phyloP scores from a whole-genome alignment of 2,329 filamentous ascomycete genomes.

The Phoma herbarum region DNA sequence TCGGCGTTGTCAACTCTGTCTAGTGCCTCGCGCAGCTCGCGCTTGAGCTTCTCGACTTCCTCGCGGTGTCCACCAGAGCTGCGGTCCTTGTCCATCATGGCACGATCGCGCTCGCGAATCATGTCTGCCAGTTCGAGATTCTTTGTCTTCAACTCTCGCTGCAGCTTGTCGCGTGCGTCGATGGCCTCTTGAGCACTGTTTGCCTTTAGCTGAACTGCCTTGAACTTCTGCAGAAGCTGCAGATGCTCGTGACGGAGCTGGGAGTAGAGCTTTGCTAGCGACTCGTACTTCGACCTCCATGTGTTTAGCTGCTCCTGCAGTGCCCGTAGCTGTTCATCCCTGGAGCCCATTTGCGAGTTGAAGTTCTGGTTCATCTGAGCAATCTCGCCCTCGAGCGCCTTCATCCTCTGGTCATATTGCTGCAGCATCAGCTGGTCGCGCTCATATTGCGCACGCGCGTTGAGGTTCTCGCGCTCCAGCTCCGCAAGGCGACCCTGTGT shows the following conservation, averaged over 20 bases:
- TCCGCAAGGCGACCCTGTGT: conserved; percentile 96
- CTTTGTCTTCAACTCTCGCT: conserved; percentile 98
- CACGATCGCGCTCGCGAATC: conserved; percentile 95
- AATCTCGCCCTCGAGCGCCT: conserved; percentile 88
- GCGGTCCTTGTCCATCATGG: conserved; percentile 91
- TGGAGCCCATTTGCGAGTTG: conserved; percentile 84
- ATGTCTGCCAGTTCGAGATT: conserved; percentile 98
- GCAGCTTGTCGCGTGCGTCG: conserved; percentile 90
- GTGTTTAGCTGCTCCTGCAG: conserved; percentile 97
- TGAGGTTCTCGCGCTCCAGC: conserved; percentile 92
- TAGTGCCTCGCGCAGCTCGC: conserved; percentile 89
- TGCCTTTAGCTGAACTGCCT: conserved; percentile 93
- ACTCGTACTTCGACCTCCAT: conserved; percentile 97
- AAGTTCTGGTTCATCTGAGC: conserved; percentile 82
- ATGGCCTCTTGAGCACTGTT: conserved; percentile 97
- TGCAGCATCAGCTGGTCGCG: conserved; percentile 97
- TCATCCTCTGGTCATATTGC: conserved; percentile 93
- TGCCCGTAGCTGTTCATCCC: conserved; percentile 91
- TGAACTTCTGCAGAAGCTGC: conserved; percentile 94
- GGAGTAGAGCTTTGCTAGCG: conserved; percentile 94
- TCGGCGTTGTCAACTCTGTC: conserved; percentile 93
- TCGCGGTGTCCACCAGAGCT: conserved; percentile 87
- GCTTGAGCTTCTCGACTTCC: conserved; percentile 91
- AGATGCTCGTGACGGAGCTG: conserved; percentile 95
- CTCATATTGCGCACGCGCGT: conserved; percentile 93